A percentile compares a stretch with the other conserved stretches of the same genome.
These are phyloP conservation scores for Hymenoscyphus linearis DNA, from an alignment of 2,329 filamentous ascomycete species.

Conservation along the genomic window DNA sequence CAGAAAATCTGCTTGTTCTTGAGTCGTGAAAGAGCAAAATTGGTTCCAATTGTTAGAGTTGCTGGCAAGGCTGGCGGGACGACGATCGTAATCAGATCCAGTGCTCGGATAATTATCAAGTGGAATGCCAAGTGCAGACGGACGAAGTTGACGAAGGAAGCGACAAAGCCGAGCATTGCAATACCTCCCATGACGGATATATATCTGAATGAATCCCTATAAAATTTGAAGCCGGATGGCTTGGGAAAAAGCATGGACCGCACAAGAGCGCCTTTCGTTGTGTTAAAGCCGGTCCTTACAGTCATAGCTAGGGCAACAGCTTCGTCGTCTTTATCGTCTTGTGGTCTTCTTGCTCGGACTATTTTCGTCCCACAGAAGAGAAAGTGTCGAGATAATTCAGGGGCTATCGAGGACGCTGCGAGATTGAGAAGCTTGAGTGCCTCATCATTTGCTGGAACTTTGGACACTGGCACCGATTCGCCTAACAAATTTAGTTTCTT, in stretches of 20 bases:
- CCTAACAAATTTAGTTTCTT: constrained; percentile 40
- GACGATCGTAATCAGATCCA: constrained; percentile 96
- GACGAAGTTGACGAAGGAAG: constrained; percentile 90
- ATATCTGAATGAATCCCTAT: constrained; percentile 94
- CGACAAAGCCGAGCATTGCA: constrained; percentile 79
- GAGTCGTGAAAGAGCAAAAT: constrained; percentile 82
- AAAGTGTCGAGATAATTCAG: constrained; percentile 81
- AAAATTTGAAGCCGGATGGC: constrained; percentile 97
- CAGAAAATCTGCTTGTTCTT: constrained; percentile 93
- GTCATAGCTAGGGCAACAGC: constrained; percentile 89
- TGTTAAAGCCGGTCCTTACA: constrained; percentile 92
- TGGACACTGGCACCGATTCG: constrained; percentile 95
- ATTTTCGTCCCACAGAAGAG: constrained; percentile 95
- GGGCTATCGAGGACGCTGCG: constrained; percentile 73
- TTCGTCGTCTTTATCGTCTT: constrained; percentile 80
- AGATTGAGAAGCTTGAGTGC: constrained; percentile 72
- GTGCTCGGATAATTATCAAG: constrained; percentile 81
- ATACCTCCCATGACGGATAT: constrained; percentile 93
- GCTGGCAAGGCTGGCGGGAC: constrained; percentile 92
- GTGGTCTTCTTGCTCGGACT: constrained; percentile 80
- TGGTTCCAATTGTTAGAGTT: constrained; percentile 92
- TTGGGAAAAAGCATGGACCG: constrained; percentile 99
- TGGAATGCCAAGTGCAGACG: constrained; percentile 80
- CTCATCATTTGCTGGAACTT: constrained; percentile 76
- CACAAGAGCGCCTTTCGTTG: constrained; percentile 91